A percentile compares a stretch with the other conserved stretches of the same genome.
Evolutionary conservation across 352 stramenopile species (phyloP).

Genomic region (Aphanomyces stellatus): DNA sequence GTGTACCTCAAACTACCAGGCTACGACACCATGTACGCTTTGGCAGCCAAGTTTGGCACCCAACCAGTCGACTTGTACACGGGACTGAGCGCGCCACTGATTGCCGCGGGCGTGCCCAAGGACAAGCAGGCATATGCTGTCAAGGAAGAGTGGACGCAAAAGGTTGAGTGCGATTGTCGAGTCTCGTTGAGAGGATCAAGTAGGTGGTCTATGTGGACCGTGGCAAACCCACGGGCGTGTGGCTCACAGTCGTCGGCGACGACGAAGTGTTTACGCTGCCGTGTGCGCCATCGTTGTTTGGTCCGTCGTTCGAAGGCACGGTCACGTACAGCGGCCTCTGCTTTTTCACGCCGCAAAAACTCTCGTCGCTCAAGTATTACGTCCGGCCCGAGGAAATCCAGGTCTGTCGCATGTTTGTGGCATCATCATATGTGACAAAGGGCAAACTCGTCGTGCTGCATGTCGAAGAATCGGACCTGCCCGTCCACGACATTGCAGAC

Average conservation of each 20-base stretch:
- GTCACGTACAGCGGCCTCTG: conserved; percentile 29
- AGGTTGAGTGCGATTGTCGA: conserved; percentile 3
- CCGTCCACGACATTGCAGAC: conserved; percentile 39
- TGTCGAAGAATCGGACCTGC: conserved; percentile 52
- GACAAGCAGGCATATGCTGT: background rate
- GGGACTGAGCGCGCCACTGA: conserved; percentile 9
- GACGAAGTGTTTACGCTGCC: conserved; percentile 31
- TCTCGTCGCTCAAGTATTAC: conserved; percentile 47
- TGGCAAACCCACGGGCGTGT: conserved; percentile 44
- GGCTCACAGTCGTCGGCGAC: conserved; percentile 32
- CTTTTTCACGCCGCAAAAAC: conserved; percentile 61
- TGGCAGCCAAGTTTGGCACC: conserved; percentile 42
- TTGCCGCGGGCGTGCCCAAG: conserved; percentile 14
- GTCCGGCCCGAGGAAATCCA: conserved; percentile 60
- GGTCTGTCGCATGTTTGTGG: background rate
- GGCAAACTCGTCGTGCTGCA: conserved; percentile 58
- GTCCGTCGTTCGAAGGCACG: conserved; percentile 30
- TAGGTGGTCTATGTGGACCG: conserved; percentile 50
- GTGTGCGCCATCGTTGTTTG: conserved; percentile 47
- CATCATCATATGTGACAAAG: background rate
- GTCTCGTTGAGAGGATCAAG: conserved; percentile 31
- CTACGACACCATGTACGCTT: conserved; percentile 24
- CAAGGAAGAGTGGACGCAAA: conserved; percentile 19
- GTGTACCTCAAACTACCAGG: conserved; percentile 38
- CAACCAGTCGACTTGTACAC: conserved; percentile 25